phyloP scores from a whole-genome alignment of 768 basidiomycete species.

The Collybia sordida region DNA sequence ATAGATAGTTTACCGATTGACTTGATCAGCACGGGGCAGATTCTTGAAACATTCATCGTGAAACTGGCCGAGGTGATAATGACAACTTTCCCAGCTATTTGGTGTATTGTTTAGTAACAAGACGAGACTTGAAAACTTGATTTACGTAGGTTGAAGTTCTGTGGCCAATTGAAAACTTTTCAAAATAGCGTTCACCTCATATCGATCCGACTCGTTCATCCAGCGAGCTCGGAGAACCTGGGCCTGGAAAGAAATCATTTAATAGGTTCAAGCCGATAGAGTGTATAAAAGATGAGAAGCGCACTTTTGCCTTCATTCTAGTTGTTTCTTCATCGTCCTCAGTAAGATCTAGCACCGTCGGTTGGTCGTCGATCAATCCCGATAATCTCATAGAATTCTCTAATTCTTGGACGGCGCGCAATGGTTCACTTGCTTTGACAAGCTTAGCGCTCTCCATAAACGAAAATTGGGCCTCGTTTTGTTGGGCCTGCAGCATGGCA shows the following conservation, averaged over 20 bases:
- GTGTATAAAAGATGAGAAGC: constrained; percentile 1
- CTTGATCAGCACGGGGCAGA: constrained; percentile 44
- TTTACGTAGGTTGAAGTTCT: constrained; percentile 49
- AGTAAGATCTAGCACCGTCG: constrained; percentile 56
- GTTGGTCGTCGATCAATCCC: constrained; percentile 42
- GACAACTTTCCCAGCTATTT: constrained; percentile 77
- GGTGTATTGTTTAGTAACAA: constrained; percentile 4
- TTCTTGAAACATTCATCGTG: constrained; percentile 76
- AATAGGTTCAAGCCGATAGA: neutral
- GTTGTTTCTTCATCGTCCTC: constrained; percentile 49
- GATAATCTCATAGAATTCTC: constrained; percentile 66
- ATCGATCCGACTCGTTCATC: constrained; percentile 90
- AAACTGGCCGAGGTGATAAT: constrained; percentile 86
- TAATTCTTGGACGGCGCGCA: constrained; percentile 85
- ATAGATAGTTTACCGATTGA: constrained; percentile 34
- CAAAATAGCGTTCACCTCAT: constrained; percentile 61
- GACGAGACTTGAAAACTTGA: neutral
- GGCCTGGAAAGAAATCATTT: constrained; percentile 45
- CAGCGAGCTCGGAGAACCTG: constrained; percentile 83
- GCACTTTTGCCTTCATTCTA: constrained; percentile 71
- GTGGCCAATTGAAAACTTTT: constrained; percentile 55
- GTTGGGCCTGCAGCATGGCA: constrained; percentile 87
- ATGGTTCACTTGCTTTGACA: constrained; percentile 73
- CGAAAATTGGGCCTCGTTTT: constrained; percentile 66
- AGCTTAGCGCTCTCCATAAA: constrained; percentile 93